Conservation (phyloP, 2,329 filamentous ascomycete genomes). For the Monilinia fructicola region DNA sequence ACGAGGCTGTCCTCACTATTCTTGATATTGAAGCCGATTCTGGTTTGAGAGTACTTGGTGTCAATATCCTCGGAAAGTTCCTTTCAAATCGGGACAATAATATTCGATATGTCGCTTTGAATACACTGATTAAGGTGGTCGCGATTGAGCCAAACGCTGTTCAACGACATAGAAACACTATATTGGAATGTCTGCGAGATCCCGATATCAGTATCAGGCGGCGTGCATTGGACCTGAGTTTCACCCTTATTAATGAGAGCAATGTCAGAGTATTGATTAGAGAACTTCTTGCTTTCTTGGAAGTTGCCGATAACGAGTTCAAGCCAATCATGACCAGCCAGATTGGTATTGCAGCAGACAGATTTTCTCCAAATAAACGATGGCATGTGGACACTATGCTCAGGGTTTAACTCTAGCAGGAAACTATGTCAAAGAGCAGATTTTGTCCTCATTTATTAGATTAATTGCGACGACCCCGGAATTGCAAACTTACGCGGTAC, state of each 20-base stretch:
- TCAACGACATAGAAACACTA: slow-evolving; percentile 94
- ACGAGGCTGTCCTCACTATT: slow-evolving; percentile 95
- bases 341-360: slow-evolving; percentile 94
- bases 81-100: slow-evolving; percentile 99
- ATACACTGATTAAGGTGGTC: slow-evolving; percentile 96
- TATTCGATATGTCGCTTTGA: slow-evolving; percentile 95
- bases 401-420: slow-evolving; percentile 89
- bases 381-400: slow-evolving; percentile 99
- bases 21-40: slow-evolving; percentile 98
- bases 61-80: slow-evolving; percentile 98
- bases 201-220: slow-evolving; percentile 97
- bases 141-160: slow-evolving; percentile 97
- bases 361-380: slow-evolving; percentile 93
- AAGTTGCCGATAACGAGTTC: slow-evolving; percentile 97
- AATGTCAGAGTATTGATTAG: slow-evolving; percentile 93
- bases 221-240: slow-evolving; percentile 93
- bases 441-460: slow-evolving; percentile 92
- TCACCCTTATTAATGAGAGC: slow-evolving; percentile 94
- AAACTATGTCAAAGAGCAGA: slow-evolving; percentile 97
- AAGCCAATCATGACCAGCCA: slow-evolving; percentile 98
- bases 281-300: slow-evolving; percentile 90
- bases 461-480: slow-evolving; percentile 93
- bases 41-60: slow-evolving; percentile 86
- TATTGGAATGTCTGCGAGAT: slow-evolving; percentile 91
- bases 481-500: slow-evolving; percentile 91